Evolutionary conservation across 179 eudicot genomes (phyloP).

Genomic region (Spinacia oleracea): DNA sequence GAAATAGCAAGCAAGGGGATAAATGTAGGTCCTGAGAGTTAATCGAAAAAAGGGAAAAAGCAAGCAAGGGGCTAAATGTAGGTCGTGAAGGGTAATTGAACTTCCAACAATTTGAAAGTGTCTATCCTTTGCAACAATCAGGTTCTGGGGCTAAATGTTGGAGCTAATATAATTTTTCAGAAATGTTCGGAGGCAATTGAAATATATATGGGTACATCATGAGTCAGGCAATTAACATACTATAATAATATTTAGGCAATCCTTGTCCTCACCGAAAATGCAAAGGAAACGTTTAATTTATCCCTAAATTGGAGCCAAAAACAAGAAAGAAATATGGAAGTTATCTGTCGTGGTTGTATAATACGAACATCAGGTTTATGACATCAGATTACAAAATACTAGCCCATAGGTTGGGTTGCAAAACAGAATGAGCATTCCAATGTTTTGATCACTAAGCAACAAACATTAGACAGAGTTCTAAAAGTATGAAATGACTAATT

Average conservation of each 20-base stretch:
- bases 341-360: not conserved
- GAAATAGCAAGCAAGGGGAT: not conserved
- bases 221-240: not conserved
- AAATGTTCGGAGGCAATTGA: not conserved
- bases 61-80: not conserved
- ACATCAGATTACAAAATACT: not conserved
- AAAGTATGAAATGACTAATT: too few species aligned
- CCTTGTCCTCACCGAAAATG: not conserved
- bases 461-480: too few species aligned
- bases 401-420: not conserved
- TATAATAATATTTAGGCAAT: not conserved
- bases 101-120: not conserved
- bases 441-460: not conserved
- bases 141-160: not conserved
- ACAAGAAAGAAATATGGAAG: not conserved
- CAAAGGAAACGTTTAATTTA: too few species aligned
- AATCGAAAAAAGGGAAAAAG: not conserved
- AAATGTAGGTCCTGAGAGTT: too few species aligned
- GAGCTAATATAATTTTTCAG: not conserved
- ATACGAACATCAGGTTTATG: not conserved
- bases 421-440: not conserved
- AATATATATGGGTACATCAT: not conserved
- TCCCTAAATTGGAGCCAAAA: not conserved
- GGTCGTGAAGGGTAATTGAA: not conserved
- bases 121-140: not conserved